phyloP scores from a whole-genome alignment of 2,329 filamentous ascomycete genomes.

The Cyclaneusma minus region DNA sequence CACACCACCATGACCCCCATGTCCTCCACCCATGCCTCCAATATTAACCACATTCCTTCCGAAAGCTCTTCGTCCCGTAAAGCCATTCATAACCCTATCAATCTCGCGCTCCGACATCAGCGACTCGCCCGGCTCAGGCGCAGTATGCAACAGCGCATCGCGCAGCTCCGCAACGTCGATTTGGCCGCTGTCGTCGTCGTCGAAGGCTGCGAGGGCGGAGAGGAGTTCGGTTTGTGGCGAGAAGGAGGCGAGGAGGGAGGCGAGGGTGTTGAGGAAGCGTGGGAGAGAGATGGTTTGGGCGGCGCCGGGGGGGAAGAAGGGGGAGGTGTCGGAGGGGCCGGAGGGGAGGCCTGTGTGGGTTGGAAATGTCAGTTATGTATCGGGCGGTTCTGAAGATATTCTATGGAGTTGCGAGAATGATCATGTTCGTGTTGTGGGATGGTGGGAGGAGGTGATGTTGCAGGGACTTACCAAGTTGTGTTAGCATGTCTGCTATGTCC shows the following conservation, averaged over 20 bases:
- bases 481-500: constrained; percentile 76
- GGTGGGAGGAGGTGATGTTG: constrained; percentile 2
- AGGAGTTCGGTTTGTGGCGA: constrained; percentile 68
- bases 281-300: constrained; percentile 68
- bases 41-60: constrained; percentile 34
- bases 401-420: background rate
- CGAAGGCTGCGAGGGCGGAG: constrained; percentile 87
- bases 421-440: background rate
- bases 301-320: constrained; percentile 65
- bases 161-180: constrained; percentile 71
- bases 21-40: constrained; percentile 39
- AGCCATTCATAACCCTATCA: constrained; percentile 75
- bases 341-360: constrained; percentile 52
- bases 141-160: constrained; percentile 69
- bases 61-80: constrained; percentile 72
- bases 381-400: background rate
- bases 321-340: constrained; percentile 51
- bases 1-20: constrained; percentile 48
- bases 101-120: constrained; percentile 58
- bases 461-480: constrained; percentile 52
- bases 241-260: constrained; percentile 55
- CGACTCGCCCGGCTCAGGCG: constrained; percentile 56
- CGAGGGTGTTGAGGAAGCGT: constrained; percentile 70
- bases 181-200: constrained; percentile 89
- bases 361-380: constrained; percentile 5